Conservation (phyloP, 352 stramenopile species). For the Phytophthora crassamura region DNA sequence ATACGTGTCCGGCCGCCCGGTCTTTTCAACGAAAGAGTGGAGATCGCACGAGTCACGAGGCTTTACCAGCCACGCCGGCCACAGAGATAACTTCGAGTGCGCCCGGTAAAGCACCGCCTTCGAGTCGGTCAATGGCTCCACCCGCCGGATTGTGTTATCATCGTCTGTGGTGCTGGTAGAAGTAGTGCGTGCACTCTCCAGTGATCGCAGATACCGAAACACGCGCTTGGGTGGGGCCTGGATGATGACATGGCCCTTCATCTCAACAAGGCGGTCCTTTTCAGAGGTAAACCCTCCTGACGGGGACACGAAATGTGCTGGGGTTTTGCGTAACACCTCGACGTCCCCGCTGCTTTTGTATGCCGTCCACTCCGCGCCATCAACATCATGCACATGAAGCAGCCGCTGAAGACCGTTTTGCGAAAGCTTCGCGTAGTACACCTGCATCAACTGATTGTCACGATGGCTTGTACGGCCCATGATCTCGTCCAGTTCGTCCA, state of each 20-base stretch:
- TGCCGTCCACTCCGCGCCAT: slow-evolving; percentile 52
- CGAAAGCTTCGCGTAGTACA: slow-evolving; percentile 76
- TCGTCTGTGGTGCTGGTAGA: slow-evolving; percentile 34
- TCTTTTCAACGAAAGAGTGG: slow-evolving; percentile 80
- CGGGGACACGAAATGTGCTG: slow-evolving; percentile 36
- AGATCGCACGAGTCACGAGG: slow-evolving; percentile 82
- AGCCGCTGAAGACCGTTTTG: slow-evolving; percentile 63
- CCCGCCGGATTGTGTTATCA: slow-evolving; percentile 45
- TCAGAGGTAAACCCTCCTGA: slow-evolving; percentile 36
- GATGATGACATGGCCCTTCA: slow-evolving; percentile 71
- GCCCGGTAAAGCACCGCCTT: slow-evolving; percentile 72
- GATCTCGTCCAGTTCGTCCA: slow-evolving; percentile 61
- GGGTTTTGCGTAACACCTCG: slow-evolving; percentile 51
- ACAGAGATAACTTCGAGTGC: slow-evolving; percentile 77
- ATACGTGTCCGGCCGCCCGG: slow-evolving; percentile 65
- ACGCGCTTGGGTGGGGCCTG: slow-evolving; percentile 49
- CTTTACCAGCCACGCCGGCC: slow-evolving; percentile 82
- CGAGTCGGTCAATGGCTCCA: slow-evolving; percentile 74
- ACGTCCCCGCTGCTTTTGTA: slow-evolving; percentile 44
- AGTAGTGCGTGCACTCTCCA: slow-evolving; percentile 47
- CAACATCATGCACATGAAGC: slow-evolving; percentile 45
- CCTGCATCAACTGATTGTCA: slow-evolving; percentile 74
- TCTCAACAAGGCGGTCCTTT: slow-evolving; percentile 70
- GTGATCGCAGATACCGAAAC: slow-evolving; percentile 69
- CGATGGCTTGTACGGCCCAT: slow-evolving; percentile 69